Conservation (phyloP, 2,329 filamentous ascomycete genomes). For the Xylaria sp. region DNA sequence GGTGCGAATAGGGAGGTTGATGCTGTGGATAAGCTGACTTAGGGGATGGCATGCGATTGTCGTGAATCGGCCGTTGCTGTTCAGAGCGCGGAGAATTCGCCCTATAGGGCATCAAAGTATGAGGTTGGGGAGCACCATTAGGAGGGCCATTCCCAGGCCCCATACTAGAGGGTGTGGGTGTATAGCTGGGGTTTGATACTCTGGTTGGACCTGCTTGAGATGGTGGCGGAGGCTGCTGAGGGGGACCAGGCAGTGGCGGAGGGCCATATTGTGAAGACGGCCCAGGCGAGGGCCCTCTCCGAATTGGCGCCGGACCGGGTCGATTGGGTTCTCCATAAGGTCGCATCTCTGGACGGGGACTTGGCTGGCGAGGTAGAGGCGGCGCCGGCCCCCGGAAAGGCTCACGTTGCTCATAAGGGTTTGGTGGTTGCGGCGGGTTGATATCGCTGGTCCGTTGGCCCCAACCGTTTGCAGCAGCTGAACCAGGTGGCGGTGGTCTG, state of each 20-base stretch:
- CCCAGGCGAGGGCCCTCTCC: conserved; percentile 65
- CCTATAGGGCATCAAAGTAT: conserved; percentile 76
- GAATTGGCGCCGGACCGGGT: conserved; percentile 60
- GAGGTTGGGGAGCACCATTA: conserved; percentile 56
- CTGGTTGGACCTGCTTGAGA: conserved; percentile 53
- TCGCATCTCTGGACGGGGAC: conserved; percentile 78
- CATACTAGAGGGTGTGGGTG: conserved; percentile 51
- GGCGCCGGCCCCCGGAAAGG: conserved; percentile 73
- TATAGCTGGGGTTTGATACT: conserved; percentile 54
- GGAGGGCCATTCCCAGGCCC: conserved; percentile 56
- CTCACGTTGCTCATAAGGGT: conserved; percentile 85
- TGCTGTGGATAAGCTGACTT: conserved; percentile 86
- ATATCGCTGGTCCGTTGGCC: conserved; percentile 78
- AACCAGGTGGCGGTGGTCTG: conserved; percentile 70
- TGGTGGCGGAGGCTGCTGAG: conserved; percentile 59
- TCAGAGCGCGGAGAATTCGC: conserved; percentile 85
- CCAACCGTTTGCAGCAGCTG: conserved; percentile 66
- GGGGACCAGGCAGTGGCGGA: conserved; percentile 57
- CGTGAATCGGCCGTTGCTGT: conserved; percentile 76
- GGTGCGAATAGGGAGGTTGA: conserved; percentile 75
- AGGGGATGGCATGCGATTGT: conserved; percentile 90
- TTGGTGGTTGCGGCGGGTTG: conserved; percentile 79
- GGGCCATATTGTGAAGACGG: conserved; percentile 63
- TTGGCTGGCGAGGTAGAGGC: conserved; percentile 76
- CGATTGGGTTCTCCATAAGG: conserved; percentile 75